phyloP scores from a whole-genome alignment of 306 rosid species.

The Coriaria nepalensis region DNA sequence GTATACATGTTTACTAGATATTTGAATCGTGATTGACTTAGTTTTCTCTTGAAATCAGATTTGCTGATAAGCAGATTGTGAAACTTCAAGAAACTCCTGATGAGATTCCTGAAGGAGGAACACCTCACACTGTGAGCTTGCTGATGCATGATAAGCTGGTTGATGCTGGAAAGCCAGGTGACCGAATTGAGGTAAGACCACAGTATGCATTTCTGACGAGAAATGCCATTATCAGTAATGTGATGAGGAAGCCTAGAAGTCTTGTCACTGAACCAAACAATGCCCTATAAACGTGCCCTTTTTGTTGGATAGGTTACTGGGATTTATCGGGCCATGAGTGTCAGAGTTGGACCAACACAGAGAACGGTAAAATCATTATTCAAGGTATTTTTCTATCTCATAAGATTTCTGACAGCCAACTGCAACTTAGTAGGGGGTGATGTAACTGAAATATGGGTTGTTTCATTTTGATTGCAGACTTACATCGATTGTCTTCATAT shows the following conservation, averaged over 20 bases:
- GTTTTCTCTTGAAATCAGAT: conserved; percentile 34
- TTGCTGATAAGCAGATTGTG: conserved; percentile 91
- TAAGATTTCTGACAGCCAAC: too few species aligned
- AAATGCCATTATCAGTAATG: too few species aligned
- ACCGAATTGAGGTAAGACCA: conserved; percentile 77
- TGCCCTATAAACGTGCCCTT: too few species aligned
- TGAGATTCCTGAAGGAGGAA: conserved; percentile 97
- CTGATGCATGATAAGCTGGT: conserved; percentile 93
- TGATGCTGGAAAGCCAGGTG: conserved; percentile 93
- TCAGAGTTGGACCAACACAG: conserved; percentile 91
- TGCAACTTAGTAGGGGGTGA: conserved; percentile 2
- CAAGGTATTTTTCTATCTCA: conserved; percentile 55
- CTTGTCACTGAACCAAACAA: too few species aligned
- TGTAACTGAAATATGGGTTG: conserved; percentile 7
- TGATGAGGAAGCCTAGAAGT: too few species aligned
- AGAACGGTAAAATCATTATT: conserved; percentile 92
- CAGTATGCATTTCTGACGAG: too few species aligned
- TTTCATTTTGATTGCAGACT: conserved; percentile 46
- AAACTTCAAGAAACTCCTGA: conserved; percentile 97
- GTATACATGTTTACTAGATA: background rate
- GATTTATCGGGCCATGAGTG: conserved; percentile 87
- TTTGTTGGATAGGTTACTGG: conserved; percentile 67
- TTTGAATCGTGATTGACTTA: conserved; percentile 1
- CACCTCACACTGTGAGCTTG: conserved; percentile 95
- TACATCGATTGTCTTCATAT: conserved; percentile 91